Conservation (phyloP, 352 stramenopile genomes). For the Globisporangium mamillatum region DNA sequence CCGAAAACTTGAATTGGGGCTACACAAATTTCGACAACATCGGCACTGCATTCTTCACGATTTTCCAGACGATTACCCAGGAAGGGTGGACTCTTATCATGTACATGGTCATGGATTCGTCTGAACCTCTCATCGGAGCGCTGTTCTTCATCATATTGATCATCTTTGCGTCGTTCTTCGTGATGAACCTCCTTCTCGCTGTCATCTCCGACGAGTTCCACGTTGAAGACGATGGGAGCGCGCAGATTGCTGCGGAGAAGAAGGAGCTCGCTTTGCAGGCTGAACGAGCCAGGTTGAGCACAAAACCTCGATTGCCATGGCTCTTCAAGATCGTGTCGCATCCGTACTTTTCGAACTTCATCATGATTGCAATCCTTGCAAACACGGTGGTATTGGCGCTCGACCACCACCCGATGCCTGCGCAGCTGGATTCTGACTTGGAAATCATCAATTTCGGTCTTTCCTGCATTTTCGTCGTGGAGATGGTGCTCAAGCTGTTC, state of each 20-base stretch:
- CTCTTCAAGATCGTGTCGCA: slow-evolving; percentile 64
- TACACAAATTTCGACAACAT: slow-evolving; percentile 95
- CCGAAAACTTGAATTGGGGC: slow-evolving; percentile 74
- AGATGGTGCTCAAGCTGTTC: slow-evolving; percentile 84
- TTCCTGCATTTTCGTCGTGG: slow-evolving; percentile 66
- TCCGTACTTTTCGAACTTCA: slow-evolving; percentile 49
- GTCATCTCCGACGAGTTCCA: slow-evolving; percentile 92
- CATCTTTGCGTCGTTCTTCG: slow-evolving; percentile 91
- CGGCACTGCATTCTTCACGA: slow-evolving; percentile 84
- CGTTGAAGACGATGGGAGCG: slow-evolving; percentile 46
- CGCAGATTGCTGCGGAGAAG: slow-evolving; percentile 29
- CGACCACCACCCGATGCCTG: slow-evolving; percentile 80
- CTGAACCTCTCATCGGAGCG: slow-evolving; percentile 49
- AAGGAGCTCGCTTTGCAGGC: slow-evolving; percentile 29
- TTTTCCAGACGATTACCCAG: slow-evolving; percentile 93
- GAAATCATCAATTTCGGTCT: slow-evolving; percentile 82
- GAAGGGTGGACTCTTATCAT: slow-evolving; percentile 94
- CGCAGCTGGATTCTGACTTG: slow-evolving; percentile 42
- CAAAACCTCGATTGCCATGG: slow-evolving; percentile 29
- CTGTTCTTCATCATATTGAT: slow-evolving; percentile 91
- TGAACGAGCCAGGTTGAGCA: slow-evolving; percentile 28
- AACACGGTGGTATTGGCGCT: slow-evolving; percentile 82
- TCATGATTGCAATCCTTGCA: slow-evolving; percentile 77
- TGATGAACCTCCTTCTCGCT: slow-evolving; percentile 92
- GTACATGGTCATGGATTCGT: slow-evolving; percentile 82